Conservation (phyloP, 768 basidiomycete genomes). For the Hypholoma sublateritium region DNA sequence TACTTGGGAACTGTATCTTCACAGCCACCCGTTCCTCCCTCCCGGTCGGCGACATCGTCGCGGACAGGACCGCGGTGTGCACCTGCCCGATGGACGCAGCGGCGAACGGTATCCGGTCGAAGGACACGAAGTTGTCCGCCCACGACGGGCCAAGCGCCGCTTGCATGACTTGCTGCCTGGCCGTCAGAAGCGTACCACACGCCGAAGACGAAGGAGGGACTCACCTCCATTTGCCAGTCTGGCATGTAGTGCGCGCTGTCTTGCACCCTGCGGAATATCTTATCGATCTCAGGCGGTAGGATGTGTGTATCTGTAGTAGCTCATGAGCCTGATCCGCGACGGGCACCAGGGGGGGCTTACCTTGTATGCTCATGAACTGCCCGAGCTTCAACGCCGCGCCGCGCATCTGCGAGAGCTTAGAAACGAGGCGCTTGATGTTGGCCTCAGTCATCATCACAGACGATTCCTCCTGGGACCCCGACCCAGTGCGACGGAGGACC, state of each 20-base stretch:
- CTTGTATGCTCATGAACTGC: conserved; percentile 98
- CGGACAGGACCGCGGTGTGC: conserved; percentile 67
- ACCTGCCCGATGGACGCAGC: conserved; percentile 98
- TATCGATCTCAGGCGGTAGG: conserved; percentile 84
- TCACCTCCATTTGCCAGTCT: conserved; percentile 95
- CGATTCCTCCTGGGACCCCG: conserved; percentile 27
- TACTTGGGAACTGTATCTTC: conserved; percentile 96
- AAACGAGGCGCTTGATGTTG: conserved; percentile 86
- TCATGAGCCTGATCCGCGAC: neutral
- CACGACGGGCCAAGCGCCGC: conserved; percentile 77
- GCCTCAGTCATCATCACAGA: conserved; percentile 86
- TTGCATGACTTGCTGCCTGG: conserved; percentile 62
- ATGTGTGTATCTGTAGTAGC: conserved; percentile 75
- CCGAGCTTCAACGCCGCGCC: conserved; percentile 96
- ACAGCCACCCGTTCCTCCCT: conserved; percentile 63
- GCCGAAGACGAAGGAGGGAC: neutral
- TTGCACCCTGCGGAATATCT: conserved; percentile 87
- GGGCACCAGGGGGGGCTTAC: conserved; percentile 19
- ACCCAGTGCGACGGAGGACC: conserved; percentile 67
- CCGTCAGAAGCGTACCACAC: neutral
- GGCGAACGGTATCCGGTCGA: conserved; percentile 87
- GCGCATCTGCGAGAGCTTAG: conserved; percentile 92
- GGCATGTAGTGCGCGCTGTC: conserved; percentile 99
- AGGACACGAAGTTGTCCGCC: conserved; percentile 66
- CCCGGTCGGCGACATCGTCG: conserved; percentile 53